Evolutionary conservation across 192 early-diverging fungal genomes (phyloP).

Genomic region (Allomyces arbusculus): DNA sequence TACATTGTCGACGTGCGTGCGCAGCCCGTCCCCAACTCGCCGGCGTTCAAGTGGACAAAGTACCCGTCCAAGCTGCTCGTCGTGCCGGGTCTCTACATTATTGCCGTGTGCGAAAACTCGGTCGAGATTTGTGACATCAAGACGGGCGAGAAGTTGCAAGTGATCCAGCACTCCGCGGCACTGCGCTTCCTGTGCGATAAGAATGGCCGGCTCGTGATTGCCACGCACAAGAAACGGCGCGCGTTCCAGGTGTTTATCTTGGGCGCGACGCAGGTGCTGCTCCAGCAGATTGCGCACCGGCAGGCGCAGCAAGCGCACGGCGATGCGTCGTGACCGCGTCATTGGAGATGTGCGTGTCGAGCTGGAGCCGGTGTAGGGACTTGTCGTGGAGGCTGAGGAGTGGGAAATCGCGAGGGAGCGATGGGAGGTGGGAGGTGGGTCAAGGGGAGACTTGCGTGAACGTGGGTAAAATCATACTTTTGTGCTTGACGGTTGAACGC

Average conservation of each 20-base stretch:
- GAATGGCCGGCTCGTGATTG: background rate
- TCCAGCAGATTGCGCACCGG: background rate
- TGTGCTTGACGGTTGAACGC: too few relatives aligned
- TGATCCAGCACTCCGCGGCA: constrained; percentile 1
- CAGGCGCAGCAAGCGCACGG: background rate
- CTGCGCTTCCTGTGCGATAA: background rate
- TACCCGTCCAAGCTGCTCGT: constrained; percentile 2
- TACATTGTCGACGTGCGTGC: constrained; percentile 5
- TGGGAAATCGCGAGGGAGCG: too few relatives aligned
- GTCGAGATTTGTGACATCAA: constrained; percentile 6
- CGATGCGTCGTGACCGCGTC: too few relatives aligned
- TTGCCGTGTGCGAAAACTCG: constrained; percentile 4
- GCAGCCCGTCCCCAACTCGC: constrained; percentile 3
- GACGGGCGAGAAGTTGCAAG: constrained; percentile 7
- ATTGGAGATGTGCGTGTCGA: too few relatives aligned
- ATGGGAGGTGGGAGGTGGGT: too few relatives aligned
- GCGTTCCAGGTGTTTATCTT: background rate
- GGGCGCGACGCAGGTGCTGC: background rate
- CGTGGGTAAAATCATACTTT: too few relatives aligned
- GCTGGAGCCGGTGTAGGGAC: too few relatives aligned
- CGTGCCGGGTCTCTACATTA: constrained; percentile 3
- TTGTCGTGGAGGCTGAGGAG: too few relatives aligned
- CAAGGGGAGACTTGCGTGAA: too few relatives aligned
- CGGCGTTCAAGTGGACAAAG: constrained; percentile 3
- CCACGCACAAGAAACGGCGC: background rate